A percentile compares a stretch with the other conserved stretches of the same genome.
These are phyloP conservation scores for Trypanosoma cruzi DNA, from an alignment of 208 protist genomes.

Conservation along the genomic window DNA sequence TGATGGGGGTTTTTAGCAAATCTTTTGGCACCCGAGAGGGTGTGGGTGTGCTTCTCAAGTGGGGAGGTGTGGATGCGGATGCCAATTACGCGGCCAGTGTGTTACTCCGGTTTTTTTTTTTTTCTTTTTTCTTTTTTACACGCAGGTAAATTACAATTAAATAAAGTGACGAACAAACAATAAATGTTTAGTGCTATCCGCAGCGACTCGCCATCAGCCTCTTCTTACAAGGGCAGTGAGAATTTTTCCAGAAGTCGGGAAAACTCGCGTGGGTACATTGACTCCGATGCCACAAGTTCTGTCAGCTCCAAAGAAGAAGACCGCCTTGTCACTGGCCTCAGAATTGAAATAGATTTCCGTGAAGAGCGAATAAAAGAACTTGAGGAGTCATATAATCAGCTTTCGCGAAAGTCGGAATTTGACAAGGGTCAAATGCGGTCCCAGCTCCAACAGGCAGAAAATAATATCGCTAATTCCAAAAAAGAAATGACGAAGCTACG, in stretches of 20 bases:
- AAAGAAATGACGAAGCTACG: no score
- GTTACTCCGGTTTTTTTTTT: not conserved
- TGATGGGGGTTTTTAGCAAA: no score
- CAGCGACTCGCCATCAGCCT: conserved; percentile 21
- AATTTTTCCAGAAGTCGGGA: conserved; percentile 31
- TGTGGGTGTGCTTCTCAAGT: no score
- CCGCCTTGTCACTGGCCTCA: conserved; percentile 24
- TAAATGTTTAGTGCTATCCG: conserved; percentile 13
- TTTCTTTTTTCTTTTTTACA: conserved; percentile 1
- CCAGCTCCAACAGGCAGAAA: conserved; percentile 16
- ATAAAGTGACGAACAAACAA: not conserved
- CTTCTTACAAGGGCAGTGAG: conserved; percentile 29
- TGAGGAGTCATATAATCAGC: conserved; percentile 33
- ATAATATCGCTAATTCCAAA: not conserved
- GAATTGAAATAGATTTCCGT: conserved; percentile 43
- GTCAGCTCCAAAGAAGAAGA: conserved; percentile 21
- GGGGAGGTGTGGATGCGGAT: no score
- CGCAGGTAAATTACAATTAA: not conserved
- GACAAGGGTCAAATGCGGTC: conserved; percentile 27
- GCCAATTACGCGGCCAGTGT: no score
- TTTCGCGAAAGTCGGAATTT: conserved; percentile 43
- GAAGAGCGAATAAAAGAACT: conserved; percentile 60
- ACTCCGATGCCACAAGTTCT: conserved; percentile 17
- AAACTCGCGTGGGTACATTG: not conserved
- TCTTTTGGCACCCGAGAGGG: no score